Conservation (phyloP, 169 alveolate species). For the Plasmodium gonderi region DNA sequence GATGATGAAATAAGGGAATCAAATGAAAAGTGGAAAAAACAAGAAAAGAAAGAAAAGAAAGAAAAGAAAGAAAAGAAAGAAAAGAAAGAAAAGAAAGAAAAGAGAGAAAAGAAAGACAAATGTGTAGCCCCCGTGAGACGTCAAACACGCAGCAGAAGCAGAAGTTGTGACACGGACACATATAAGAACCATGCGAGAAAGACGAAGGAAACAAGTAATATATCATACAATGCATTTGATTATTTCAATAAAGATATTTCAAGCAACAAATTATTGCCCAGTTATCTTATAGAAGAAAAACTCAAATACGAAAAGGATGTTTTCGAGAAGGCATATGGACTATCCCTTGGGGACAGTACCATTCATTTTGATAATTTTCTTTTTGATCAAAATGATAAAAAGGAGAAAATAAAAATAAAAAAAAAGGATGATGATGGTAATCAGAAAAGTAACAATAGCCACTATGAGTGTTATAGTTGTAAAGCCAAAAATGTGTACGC, state of each 20-base stretch:
- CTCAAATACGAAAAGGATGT: constrained; percentile 62
- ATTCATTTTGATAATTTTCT: constrained; percentile 11
- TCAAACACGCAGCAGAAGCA: background rate
- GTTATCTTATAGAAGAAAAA: constrained; percentile 25
- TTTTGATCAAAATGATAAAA: constrained; percentile 1
- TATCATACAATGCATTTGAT: constrained; percentile 44
- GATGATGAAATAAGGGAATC: too few relatives aligned
- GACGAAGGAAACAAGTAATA: background rate
- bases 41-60: background rate
- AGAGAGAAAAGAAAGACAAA: background rate
- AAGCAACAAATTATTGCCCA: constrained; percentile 4
- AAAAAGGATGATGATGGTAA: background rate
- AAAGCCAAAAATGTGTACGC: constrained; percentile 43
- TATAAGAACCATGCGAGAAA: background rate
- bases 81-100: background rate
- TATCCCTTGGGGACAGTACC: constrained; percentile 14
- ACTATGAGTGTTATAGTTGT: constrained; percentile 62
- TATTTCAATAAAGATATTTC: constrained; percentile 11
- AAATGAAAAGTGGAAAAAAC: too few relatives aligned
- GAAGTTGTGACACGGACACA: background rate
- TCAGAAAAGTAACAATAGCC: background rate
- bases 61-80: background rate
- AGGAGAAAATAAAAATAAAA: background rate
- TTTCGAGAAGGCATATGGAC: constrained; percentile 57
- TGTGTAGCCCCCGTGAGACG: too few relatives aligned